Evolutionary conservation across 1,284 basidiomycete species (phyloP), one percentile per base, ranked within the genome.

Genomic region (Microbotryum saponariae): DNA sequence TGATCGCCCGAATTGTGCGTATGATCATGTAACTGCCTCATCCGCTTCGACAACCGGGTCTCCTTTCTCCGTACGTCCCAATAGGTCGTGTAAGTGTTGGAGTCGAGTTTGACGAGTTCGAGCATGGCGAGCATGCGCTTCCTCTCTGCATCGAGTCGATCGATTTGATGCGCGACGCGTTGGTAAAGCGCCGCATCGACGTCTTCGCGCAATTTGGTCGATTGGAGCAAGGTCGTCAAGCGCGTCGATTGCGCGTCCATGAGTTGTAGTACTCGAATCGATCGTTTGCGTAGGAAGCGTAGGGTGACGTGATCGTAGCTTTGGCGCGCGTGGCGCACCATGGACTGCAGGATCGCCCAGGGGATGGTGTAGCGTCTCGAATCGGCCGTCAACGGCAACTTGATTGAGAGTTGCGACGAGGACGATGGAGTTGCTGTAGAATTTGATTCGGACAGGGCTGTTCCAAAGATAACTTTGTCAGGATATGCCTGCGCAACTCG

Each of bases 321-420:
- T 16, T 27, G n/a, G 16, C 50, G 46, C 4, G 64, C 54, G 21
- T 52, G 44, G 33, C 55, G 60, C 1, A 58, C 54, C 50, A 61
- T 49, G 49, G 56, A 54, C 23, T 47, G 47, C 29, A 62, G 48
- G 47, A 68, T 52, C 23, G 57, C 56, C 12, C 58, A 61, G 18
- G 67, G 61, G 10, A 68, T 45, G 25, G 10, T 23, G 54, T 66
- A 68, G n/a, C 60, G 60, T 12, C 51, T 21, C 37, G 37, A 42
- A 12, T 42, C 37, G 37, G 37, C 37, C 16, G 37, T 42, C 37
- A 42, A 16, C 37, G 37, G 37, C 37, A 42, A 18, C 37, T 42
- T 42, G 12, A 6, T 12, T 1, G 37, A 42, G 37, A 42, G 37
- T 9, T 42, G 37, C 37, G 37, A 42, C 9, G n/a, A 25, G 18